Evolutionary conservation across 2,329 filamentous ascomycete genomes (phyloP).

Genomic region (Calonectria honghensis): DNA sequence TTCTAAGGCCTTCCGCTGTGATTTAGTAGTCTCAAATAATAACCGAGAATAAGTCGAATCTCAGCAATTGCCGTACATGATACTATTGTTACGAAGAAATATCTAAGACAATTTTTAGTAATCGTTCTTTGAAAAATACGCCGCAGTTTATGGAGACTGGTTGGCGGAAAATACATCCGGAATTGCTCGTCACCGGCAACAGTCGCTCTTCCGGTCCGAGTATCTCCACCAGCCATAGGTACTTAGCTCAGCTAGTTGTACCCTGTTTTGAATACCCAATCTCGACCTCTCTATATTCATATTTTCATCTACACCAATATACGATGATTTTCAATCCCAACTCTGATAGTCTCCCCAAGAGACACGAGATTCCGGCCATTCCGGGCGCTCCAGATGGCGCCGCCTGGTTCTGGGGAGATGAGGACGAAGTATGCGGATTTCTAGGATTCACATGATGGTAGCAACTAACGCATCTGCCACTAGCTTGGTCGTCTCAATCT

Average conservation of each 20-base stretch:
- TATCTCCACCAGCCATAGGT: background rate
- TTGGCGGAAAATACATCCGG: conserved; percentile 1
- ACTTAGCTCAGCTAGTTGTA: background rate
- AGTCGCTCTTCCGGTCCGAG: background rate
- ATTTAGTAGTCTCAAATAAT: background rate
- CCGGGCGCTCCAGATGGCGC: conserved; percentile 5
- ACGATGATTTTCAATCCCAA: conserved; percentile 22
- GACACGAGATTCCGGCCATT: conserved; percentile 5
- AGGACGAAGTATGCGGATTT: conserved; percentile 3
- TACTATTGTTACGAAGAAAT: fast-evolving
- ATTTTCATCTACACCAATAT: background rate
- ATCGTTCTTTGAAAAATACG: too few relatives aligned
- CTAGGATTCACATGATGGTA: too few relatives aligned
- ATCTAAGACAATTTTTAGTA: background rate
- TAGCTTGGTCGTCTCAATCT: conserved; percentile 24
- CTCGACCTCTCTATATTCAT: background rate
- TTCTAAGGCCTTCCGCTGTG: background rate
- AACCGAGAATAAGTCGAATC: background rate
- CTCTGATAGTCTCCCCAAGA: conserved; percentile 10
- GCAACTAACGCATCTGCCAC: background rate
- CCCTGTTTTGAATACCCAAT: too few relatives aligned
- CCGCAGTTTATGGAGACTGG: background rate
- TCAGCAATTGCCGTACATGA: background rate
- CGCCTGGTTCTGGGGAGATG: conserved; percentile 25
- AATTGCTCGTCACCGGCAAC: background rate